A percentile compares a stretch with the other conserved stretches of the same genome.
Conservation (phyloP, 2,329 filamentous ascomycete species). For the Colletotrichum salicis region DNA sequence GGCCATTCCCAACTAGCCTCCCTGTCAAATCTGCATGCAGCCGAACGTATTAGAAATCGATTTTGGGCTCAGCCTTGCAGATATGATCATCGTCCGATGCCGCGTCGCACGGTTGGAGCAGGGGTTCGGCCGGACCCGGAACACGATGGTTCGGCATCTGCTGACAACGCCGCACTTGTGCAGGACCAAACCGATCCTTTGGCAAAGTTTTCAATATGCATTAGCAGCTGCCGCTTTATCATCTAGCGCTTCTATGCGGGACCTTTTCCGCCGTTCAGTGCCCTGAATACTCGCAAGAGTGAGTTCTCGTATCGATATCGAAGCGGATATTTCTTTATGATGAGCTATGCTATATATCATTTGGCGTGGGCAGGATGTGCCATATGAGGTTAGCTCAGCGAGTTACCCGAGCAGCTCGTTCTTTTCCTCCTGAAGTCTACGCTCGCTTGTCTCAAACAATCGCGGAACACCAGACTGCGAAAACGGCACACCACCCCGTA, state of each 20-base stretch:
- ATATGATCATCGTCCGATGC: conserved; percentile 1
- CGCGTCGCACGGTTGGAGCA: neutral
- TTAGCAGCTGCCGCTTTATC: neutral
- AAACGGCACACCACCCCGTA: conserved; percentile 44
- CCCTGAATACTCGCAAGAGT: no score
- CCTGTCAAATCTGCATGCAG: neutral
- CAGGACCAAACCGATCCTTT: neutral
- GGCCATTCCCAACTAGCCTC: neutral
- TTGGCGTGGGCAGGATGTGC: neutral
- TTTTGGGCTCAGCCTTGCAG: conserved; percentile 8
- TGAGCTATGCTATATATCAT: neutral
- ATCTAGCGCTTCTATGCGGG: neutral
- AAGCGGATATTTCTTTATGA: neutral
- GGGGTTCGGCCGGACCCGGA: conserved; percentile 15
- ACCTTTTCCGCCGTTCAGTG: neutral
- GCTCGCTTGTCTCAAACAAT: conserved; percentile 47
- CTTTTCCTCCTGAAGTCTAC: conserved; percentile 38
- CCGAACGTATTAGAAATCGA: neutral
- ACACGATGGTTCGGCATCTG: conserved; percentile 20
- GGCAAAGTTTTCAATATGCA: neutral
- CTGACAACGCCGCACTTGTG: conserved; percentile 2
- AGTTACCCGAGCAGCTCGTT: conserved; percentile 17
- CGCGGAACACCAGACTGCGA: conserved; percentile 51
- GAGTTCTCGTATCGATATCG: neutral
- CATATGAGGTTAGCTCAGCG: no score